Evolutionary conservation across 108 stramenopile species (phyloP).

Genomic region (Mayamaea pseudoterrestris): DNA sequence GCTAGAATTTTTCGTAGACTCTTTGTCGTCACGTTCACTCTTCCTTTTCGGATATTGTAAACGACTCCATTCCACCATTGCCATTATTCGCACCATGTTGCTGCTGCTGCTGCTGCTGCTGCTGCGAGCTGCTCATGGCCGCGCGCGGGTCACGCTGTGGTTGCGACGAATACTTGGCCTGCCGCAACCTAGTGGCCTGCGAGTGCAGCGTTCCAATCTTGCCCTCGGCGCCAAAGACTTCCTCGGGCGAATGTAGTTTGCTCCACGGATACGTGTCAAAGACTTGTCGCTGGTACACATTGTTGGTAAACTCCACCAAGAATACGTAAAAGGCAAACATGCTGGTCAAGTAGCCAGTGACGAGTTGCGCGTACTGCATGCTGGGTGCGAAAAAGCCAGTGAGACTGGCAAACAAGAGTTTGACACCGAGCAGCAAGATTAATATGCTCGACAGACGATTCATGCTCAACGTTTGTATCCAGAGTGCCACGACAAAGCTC

Average conservation of each 20-base stretch:
- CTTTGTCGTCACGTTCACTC: too few relatives aligned
- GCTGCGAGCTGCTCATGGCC: too few relatives aligned
- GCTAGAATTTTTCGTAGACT: too few relatives aligned
- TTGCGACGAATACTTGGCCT: slow-evolving; percentile 8
- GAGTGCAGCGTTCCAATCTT: slow-evolving; percentile 13
- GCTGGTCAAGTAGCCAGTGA: slow-evolving; percentile 9
- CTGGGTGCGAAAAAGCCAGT: neutral
- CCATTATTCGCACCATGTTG: too few relatives aligned
- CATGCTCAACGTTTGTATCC: slow-evolving; percentile 18
- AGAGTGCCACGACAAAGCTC: slow-evolving; percentile 15
- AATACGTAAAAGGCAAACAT: slow-evolving; percentile 28
- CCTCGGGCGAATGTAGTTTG: slow-evolving; percentile 16
- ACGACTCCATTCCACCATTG: too few relatives aligned
- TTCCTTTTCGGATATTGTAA: too few relatives aligned
- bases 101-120: too few relatives aligned
- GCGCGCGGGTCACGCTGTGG: too few relatives aligned
- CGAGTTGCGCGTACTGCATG: slow-evolving; percentile 10
- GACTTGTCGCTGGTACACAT: slow-evolving; percentile 24
- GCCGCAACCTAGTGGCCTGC: slow-evolving; percentile 3
- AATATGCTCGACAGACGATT: slow-evolving; percentile 16
- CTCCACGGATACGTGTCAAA: slow-evolving; percentile 19
- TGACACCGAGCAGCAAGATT: slow-evolving; percentile 12
- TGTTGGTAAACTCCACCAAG: slow-evolving; percentile 23
- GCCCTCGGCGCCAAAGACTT: slow-evolving; percentile 27
- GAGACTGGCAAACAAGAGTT: slow-evolving; percentile 13